Evolutionary conservation across 805 yeast genomes (phyloP).

Genomic region (Lipomyces anomalus): DNA sequence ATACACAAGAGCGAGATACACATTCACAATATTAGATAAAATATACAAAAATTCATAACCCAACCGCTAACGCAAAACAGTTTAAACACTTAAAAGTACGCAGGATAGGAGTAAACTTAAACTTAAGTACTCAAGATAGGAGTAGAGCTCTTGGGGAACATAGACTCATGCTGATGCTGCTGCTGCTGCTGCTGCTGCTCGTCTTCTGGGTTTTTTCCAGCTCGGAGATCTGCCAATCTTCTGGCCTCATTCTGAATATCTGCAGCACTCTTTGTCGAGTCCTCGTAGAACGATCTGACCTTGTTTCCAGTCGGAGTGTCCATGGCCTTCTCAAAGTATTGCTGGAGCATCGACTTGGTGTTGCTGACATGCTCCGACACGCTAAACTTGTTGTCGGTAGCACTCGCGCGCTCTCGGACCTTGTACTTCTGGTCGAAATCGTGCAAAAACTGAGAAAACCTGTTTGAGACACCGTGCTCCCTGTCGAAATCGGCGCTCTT

Average conservation of each 20-base stretch:
- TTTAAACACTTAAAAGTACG: no score
- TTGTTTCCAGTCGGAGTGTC: conserved; percentile 46
- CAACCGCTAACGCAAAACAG: no score
- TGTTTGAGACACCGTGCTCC: conserved; percentile 53
- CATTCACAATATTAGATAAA: no score
- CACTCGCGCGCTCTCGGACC: conserved; percentile 13
- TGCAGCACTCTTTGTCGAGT: conserved; percentile 48
- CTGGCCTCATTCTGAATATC: conserved; percentile 71
- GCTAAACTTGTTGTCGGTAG: conserved; percentile 38
- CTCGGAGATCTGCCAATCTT: conserved; percentile 59
- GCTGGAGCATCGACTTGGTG: conserved; percentile 21
- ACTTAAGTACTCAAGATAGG: no score
- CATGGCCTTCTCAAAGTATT: conserved; percentile 35
- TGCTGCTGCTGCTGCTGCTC: no score
- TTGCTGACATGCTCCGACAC: conserved; percentile 39
- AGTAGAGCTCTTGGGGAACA: no score
- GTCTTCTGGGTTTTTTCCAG: no score
- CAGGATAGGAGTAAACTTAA: no score
- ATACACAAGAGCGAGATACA: no score
- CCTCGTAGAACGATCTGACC: conserved; percentile 56
- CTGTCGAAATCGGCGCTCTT: conserved; percentile 60
- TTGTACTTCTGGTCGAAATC: conserved; percentile 33
- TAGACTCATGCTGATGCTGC: no score
- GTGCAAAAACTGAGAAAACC: conserved; percentile 53
- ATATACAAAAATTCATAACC: no score